Conservation (phyloP, 2,329 filamentous ascomycete species). For the Dactylonectria estremocensis region DNA sequence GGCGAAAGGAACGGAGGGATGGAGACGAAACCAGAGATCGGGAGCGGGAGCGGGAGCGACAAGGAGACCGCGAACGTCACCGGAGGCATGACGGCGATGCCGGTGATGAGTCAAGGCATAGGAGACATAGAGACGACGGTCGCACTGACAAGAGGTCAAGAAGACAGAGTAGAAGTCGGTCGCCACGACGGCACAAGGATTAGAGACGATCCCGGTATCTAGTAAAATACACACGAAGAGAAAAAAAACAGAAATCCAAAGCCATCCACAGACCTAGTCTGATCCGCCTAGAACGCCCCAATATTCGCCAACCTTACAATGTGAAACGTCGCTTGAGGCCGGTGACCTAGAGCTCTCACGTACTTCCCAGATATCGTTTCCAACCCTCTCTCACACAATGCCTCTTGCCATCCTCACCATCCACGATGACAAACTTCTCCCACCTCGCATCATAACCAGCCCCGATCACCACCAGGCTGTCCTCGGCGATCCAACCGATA, state of each 20-base stretch:
- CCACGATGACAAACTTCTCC: slow-evolving; percentile 87
- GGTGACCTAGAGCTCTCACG: slow-evolving; percentile 42
- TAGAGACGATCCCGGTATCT: slow-evolving; percentile 44
- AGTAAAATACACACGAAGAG: slow-evolving; percentile 28
- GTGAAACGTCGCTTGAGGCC: slow-evolving; percentile 26
- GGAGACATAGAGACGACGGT: slow-evolving; percentile 49
- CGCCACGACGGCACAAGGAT: slow-evolving; percentile 54
- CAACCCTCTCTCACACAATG: slow-evolving; percentile 81
- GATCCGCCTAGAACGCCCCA: slow-evolving; percentile 43
- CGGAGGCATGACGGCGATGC: slow-evolving; percentile 50
- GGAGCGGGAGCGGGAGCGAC: slow-evolving; percentile 45
- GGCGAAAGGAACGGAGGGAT: slow-evolving; percentile 38
- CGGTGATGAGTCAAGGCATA: slow-evolving; percentile 47
- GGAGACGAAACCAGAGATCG: slow-evolving; percentile 45
- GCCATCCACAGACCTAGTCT: slow-evolving; percentile 31
- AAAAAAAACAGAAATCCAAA: slow-evolving; percentile 32
- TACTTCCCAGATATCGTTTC: slow-evolving; percentile 79
- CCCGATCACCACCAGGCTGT: slow-evolving; percentile 82
- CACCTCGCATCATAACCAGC: slow-evolving; percentile 86
- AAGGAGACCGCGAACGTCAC: slow-evolving; percentile 40
- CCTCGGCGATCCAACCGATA: slow-evolving; percentile 86
- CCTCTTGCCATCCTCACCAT: slow-evolving; percentile 77
- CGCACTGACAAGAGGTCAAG: slow-evolving; percentile 42
- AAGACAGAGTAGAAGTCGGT: slow-evolving; percentile 60
- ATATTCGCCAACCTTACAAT: slow-evolving; percentile 33